Evolutionary conservation across 2,329 filamentous ascomycete genomes (phyloP).

Genomic region (Ophiognomonia clavigignenti-juglandacearum): DNA sequence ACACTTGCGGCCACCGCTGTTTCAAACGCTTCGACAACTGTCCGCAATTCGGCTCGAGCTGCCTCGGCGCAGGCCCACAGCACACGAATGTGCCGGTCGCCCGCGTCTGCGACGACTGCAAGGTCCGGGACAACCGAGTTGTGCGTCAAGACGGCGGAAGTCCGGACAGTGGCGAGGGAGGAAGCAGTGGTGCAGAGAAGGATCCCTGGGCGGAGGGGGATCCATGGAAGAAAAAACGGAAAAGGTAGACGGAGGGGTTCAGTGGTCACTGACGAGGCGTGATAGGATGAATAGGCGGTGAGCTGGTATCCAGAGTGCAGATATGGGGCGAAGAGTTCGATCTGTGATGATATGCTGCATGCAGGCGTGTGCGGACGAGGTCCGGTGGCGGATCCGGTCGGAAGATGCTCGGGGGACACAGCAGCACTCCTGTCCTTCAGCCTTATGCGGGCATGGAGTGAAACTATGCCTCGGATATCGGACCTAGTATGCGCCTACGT

Average conservation of each 20-base stretch:
- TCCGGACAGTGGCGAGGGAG: constrained; percentile 12
- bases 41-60: constrained; percentile 19
- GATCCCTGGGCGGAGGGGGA: constrained; percentile 19
- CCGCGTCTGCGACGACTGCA: constrained; percentile 21
- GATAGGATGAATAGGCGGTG: background rate
- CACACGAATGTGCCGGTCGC: constrained; percentile 17
- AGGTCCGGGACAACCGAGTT: constrained; percentile 12
- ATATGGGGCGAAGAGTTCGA: too few species aligned
- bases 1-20: constrained; percentile 21
- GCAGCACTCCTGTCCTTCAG: too few species aligned
- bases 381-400: too few species aligned
- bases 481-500: too few species aligned
- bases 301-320: background rate
- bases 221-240: constrained; percentile 17
- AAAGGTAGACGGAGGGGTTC: background rate
- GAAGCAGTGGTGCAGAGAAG: background rate
- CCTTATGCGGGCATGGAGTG: too few species aligned
- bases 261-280: background rate
- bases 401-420: too few species aligned
- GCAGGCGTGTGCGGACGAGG: too few species aligned
- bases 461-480: too few species aligned
- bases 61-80: constrained; percentile 21
- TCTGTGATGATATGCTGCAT: too few species aligned
- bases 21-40: constrained; percentile 23
- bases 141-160: too few species aligned